A percentile compares a stretch with the other conserved stretches of the same genome.
These are phyloP conservation scores for Pleurotus sapidus DNA, from an alignment of 768 basidiomycete genomes.

Conservation along the genomic window DNA sequence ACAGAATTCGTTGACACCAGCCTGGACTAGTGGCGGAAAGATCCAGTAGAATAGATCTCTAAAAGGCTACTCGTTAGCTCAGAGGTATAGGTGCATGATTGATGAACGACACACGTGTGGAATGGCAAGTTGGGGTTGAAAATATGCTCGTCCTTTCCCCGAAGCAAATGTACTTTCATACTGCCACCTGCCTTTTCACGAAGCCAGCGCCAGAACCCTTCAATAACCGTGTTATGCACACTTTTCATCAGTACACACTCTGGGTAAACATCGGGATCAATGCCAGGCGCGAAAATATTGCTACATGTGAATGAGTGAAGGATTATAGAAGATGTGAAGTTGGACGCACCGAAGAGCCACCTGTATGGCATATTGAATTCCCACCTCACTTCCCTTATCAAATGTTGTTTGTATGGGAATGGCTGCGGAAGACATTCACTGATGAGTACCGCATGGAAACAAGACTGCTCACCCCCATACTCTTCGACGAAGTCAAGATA, in stretches of 20 bases:
- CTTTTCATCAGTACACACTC: constrained; percentile 18
- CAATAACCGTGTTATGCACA: constrained; percentile 26
- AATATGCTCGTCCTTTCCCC: constrained; percentile 16
- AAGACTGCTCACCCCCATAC: constrained; percentile 21
- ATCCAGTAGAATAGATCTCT: constrained; percentile 30
- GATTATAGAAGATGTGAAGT: no score
- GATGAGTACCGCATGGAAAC: no score
- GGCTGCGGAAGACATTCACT: constrained; percentile 15
- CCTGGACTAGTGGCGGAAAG: constrained; percentile 26
- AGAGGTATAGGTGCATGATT: neutral
- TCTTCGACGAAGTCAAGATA: constrained; percentile 29
- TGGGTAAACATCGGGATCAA: constrained; percentile 18
- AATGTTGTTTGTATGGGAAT: constrained; percentile 23
- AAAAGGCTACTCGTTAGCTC: no score
- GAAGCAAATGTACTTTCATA: constrained; percentile 16
- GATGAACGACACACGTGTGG: constrained; percentile 18
- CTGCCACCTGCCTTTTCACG: constrained; percentile 14
- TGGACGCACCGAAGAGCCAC: constrained; percentile 12
- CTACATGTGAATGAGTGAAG: no score
- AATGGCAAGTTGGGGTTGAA: constrained; percentile 13
- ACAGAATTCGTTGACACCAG: constrained; percentile 22
- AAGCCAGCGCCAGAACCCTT: constrained; percentile 27
- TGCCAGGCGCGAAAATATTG: constrained; percentile 16
- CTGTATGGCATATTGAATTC: constrained; percentile 20
- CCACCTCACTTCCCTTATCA: constrained; percentile 29